phyloP scores from a whole-genome alignment of 1,284 basidiomycete species.

The Hemileia vastatrix region DNA sequence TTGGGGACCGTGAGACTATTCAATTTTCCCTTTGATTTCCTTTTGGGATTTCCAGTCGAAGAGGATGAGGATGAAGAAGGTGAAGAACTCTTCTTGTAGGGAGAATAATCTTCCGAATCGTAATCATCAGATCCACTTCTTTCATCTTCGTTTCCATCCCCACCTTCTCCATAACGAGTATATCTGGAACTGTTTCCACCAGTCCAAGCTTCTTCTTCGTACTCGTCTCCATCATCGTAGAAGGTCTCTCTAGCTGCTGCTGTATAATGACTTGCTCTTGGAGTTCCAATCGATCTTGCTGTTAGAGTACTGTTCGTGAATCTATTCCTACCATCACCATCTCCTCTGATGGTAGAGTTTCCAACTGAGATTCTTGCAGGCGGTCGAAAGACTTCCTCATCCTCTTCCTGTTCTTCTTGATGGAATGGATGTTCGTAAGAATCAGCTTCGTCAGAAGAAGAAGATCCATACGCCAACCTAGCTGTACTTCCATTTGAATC shows the following conservation, averaged over 20 bases:
- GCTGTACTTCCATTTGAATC: not conserved
- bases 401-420: not conserved
- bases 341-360: not conserved
- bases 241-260: slow-evolving; percentile 17
- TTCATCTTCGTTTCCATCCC: not conserved
- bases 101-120: not conserved
- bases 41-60: not conserved
- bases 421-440: not conserved
- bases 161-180: slow-evolving; percentile 6
- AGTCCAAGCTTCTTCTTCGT: slow-evolving; percentile 14
- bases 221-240: slow-evolving; percentile 23
- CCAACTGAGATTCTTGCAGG: not conserved
- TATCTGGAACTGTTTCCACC: not conserved
- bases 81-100: not conserved
- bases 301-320: not conserved
- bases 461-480: not conserved
- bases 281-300: not conserved
- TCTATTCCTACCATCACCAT: not conserved
- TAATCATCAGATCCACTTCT: not conserved
- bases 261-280: not conserved
- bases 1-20: not conserved
- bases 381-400: not conserved
- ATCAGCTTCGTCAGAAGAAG: not conserved
- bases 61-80: not conserved
- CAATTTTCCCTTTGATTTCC: not conserved